Conservation (phyloP, 345 rosid species). For the Citrus inodora region DNA sequence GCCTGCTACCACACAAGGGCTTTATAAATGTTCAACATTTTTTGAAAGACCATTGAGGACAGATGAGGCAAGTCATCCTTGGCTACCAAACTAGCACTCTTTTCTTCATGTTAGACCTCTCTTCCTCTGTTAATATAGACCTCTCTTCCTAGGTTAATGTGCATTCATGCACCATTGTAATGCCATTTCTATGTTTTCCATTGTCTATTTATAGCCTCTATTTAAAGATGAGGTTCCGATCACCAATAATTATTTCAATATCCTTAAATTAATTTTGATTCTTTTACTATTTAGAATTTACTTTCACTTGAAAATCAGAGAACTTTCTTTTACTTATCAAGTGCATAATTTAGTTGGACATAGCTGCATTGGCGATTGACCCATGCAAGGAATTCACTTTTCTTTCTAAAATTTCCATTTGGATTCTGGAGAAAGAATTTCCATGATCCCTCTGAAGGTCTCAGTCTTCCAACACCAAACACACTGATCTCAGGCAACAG, state of each 20-base stretch:
- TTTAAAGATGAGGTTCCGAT: background rate
- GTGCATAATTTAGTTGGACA: background rate
- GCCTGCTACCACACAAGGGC: constrained; percentile 24
- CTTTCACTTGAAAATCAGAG: too few species aligned
- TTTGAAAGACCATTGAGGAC: background rate
- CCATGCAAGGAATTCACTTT: too few species aligned
- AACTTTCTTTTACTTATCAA: background rate
- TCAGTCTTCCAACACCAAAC: too few species aligned
- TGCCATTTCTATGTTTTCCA: background rate
- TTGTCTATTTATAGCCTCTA: background rate
- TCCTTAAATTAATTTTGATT: too few species aligned
- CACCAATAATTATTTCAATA: background rate
- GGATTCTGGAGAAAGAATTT: too few species aligned
- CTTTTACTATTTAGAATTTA: too few species aligned
- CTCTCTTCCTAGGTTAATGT: constrained; percentile 16
- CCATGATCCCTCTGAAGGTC: too few species aligned
- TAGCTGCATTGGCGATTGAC: too few species aligned
- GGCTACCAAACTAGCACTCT: constrained; percentile 27
- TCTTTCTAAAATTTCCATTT: too few species aligned
- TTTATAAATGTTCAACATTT: too few species aligned
- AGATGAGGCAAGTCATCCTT: constrained; percentile 39
- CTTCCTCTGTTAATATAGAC: background rate
- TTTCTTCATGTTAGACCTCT: constrained; percentile 37
- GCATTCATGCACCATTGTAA: background rate
- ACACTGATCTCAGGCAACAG: too few species aligned